Percentiles rank a stretch among this genome's conserved stretches.
phyloP scores from a whole-genome alignment of 805 yeast genomes.

The Wickerhamiella bombiphila region DNA sequence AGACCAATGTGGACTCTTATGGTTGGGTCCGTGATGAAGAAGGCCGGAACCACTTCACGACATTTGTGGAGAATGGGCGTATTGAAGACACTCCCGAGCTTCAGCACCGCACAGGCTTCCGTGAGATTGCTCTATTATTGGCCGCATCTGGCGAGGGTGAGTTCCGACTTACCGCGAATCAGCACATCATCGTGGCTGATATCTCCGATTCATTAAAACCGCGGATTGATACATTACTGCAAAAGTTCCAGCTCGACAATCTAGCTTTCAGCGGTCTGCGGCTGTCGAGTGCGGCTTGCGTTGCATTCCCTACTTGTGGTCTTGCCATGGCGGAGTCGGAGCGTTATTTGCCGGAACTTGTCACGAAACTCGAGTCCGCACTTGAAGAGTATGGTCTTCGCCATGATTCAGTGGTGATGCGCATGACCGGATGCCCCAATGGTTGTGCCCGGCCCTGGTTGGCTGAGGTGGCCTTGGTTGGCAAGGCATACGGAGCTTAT shows the following conservation, averaged over 20 bases:
- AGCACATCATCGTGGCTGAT: conserved; percentile 68
- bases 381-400: conserved; percentile 85
- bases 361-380: conserved; percentile 68
- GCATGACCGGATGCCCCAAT: conserved; percentile 98
- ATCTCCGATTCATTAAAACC: conserved; percentile 55
- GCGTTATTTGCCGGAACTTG: conserved; percentile 72
- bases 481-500: conserved; percentile 88
- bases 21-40: conserved; percentile 79
- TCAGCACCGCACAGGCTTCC: conserved; percentile 80
- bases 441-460: conserved; percentile 99
- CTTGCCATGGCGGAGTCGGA: conserved; percentile 98
- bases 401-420: conserved; percentile 87
- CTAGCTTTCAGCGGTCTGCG: conserved; percentile 70
- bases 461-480: conserved; percentile 90
- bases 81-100: conserved; percentile 82
- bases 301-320: conserved; percentile 97
- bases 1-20: conserved; percentile 76
- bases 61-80: conserved; percentile 92
- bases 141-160: conserved; percentile 38
- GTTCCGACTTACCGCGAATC: conserved; percentile 91
- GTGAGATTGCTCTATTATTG: conserved; percentile 60
- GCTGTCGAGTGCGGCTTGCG: conserved; percentile 89
- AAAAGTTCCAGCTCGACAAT: conserved; percentile 69
- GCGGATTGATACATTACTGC: conserved; percentile 46
- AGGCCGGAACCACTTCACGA: conserved; percentile 78